Percentiles rank a stretch among this genome's conserved stretches.
Conservation (phyloP, 345 rosid species). For the Brassica nigra region DNA sequence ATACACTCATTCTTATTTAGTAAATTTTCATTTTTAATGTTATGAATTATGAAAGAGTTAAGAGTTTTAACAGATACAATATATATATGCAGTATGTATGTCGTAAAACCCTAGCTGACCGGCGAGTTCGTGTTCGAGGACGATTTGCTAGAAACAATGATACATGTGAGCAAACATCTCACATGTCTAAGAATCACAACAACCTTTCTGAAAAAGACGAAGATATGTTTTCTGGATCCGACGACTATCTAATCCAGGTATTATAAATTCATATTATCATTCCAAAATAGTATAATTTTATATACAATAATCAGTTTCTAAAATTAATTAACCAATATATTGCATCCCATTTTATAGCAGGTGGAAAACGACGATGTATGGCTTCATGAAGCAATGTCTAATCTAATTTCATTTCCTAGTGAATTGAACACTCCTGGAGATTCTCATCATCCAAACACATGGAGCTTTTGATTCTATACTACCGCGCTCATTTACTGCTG, state of each 20-base stretch:
- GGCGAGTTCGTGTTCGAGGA: constrained; percentile 84
- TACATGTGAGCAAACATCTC: constrained; percentile 53
- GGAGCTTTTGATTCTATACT: constrained; percentile 35
- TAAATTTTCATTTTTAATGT: background rate
- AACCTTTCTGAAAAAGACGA: constrained; percentile 46
- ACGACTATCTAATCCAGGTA: constrained; percentile 49
- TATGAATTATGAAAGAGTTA: constrained; percentile 1
- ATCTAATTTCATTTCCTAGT: constrained; percentile 59
- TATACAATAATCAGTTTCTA: background rate
- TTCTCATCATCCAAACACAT: constrained; percentile 35
- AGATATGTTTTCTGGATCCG: constrained; percentile 43
- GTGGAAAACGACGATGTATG: constrained; percentile 69
- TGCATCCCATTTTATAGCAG: constrained; percentile 37
- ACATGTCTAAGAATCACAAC: constrained; percentile 41
- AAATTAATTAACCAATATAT: background rate
- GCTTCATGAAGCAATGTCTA: constrained; percentile 81
- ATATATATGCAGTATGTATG: constrained; percentile 68
- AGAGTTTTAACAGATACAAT: background rate
- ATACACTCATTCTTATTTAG: background rate
- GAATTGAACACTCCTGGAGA: constrained; percentile 32
- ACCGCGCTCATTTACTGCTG: background rate
- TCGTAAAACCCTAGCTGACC: constrained; percentile 88
- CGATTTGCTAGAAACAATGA: constrained; percentile 84
- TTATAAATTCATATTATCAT: background rate
- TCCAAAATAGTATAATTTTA: background rate